A percentile compares a stretch with the other conserved stretches of the same genome.
These are phyloP conservation scores for Colletotrichum godetiae DNA, from an alignment of 2,329 filamentous ascomycete species.

Conservation along the genomic window DNA sequence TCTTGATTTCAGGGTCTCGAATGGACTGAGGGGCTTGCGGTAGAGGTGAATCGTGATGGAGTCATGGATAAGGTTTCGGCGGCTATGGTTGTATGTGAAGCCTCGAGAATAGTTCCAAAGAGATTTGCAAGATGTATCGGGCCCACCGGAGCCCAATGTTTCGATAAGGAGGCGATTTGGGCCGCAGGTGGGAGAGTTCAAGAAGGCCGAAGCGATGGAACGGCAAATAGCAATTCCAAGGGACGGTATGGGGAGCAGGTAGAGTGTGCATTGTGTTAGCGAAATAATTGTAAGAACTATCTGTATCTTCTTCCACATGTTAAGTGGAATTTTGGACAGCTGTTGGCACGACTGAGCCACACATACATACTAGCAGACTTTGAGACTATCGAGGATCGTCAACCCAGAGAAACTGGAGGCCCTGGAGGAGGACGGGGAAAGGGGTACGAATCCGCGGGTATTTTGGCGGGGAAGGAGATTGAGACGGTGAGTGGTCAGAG, in stretches of 20 bases:
- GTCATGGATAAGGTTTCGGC: background rate
- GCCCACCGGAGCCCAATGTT: background rate
- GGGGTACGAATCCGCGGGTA: background rate
- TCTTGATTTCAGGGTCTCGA: background rate
- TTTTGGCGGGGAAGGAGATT: slow-evolving; percentile 7
- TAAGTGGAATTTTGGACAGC: too few relatives aligned
- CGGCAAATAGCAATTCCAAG: background rate
- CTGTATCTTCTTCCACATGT: background rate
- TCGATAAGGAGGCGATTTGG: background rate
- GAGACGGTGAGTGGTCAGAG: slow-evolving; percentile 14
- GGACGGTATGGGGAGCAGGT: too few relatives aligned
- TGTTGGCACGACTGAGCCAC: too few relatives aligned
- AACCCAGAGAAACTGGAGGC: background rate
- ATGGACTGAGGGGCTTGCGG: background rate
- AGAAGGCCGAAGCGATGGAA: slow-evolving; percentile 21
- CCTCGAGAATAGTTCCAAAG: background rate
- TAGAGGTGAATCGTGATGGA: background rate
- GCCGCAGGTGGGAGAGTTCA: background rate
- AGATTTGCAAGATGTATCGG: background rate
- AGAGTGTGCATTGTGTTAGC: too few relatives aligned
- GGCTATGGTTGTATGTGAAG: background rate
- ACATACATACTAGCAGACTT: background rate
- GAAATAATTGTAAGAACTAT: background rate
- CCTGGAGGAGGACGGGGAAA: background rate
- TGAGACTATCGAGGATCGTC: background rate